Base-by-base conservation (phyloP, 441 rosid species). In the Erodium texanum region DNA sequence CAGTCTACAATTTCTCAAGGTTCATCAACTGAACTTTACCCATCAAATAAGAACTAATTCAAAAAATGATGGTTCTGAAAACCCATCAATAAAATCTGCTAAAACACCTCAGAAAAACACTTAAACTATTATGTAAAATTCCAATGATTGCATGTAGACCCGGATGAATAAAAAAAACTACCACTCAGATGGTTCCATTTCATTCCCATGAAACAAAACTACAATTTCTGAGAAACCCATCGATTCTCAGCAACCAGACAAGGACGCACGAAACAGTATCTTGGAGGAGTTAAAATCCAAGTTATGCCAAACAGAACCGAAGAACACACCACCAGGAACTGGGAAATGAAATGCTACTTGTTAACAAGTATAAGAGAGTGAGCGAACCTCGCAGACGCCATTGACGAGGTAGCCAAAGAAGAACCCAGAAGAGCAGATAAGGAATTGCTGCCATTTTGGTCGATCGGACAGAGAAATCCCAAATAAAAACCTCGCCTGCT, bases 371-470 rank as follows among this genome's bases (percentile, higher is more conserved):
- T 3, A 34, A 5, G 0, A 34, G 36, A 32, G 36, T 32, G 36
- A 32, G 36, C 48, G 48, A 41, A 48, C 97, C 98, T 93, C 98
- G 11, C 97, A 93, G 72, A 93, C 66, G 79, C 98, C 98, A 75
- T 93, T 93, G 71, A 93, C 91, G 66, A 93, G 96, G 67, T 93
- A 90, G 65, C 97, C 97, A 32, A 93, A 89, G 89, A 89, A 93
- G 83, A 93, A 93, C 15, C 97, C 96, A 72, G 97, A 85, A 68
- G 97, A 89, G 73, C 95, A 90, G 41, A 93, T 82, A 16, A 93
- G 83, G 78, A 93, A 89, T 62, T 87, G 97, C 64, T 90, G 83
- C 94, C 94, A 90, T 71, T 71, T 81, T 15, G 94, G 85, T 70
- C 89, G 83, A 73, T 79, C 85, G 36, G 94, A 80, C 7, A 90